Evolutionary conservation across 164 flowering plant species (phyloP), one percentile per base, ranked within the genome.

Genomic region (Vitis labrusca): DNA sequence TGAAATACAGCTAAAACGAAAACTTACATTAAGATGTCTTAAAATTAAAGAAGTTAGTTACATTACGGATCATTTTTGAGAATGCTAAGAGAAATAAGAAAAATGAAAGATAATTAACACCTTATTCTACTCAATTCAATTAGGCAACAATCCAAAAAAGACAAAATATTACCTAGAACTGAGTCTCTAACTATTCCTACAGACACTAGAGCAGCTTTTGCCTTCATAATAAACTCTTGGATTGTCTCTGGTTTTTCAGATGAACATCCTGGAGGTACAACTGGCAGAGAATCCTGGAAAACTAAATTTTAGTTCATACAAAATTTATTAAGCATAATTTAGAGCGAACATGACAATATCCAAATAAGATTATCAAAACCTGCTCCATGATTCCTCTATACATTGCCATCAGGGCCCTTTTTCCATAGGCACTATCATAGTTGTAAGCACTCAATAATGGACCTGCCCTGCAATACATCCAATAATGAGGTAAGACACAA

Each of bases 131-230:
- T 23, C 27, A 19, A 49, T 52, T 8, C 19, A 17, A 61, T 23
- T 23, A 23, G 27, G 27, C 27, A 50, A 17, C 3, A 14, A 54
- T 10, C 11, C 13, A 54, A n/a, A 10, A 9, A 29, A 10, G 10
- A 9, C 32, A 73, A 48, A 74, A 48, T 71, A 32, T 54, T 89
- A 92, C 97, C 97, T 55, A 88, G 65, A 69, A 78, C 74, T 30
- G 89, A 66, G 77, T 95, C 99, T 74, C 98, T 88, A 66, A 93
- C 85, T 72, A 95, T 92, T 68, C 99, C 99, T 49, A 95, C 99
- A 63, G 98, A 86, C 29, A 90, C 83, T 57, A 95, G 88, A 73
- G 98, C 97, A 81, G 98, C 97, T 83, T 86, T 92, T 69, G 96
- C 98, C 78, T 89, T 88, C 29, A 66, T 27, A 17, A 88, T 76